phyloP scores from a whole-genome alignment of 192 early-diverging fungal genomes.

The Spinellus fusiger region DNA sequence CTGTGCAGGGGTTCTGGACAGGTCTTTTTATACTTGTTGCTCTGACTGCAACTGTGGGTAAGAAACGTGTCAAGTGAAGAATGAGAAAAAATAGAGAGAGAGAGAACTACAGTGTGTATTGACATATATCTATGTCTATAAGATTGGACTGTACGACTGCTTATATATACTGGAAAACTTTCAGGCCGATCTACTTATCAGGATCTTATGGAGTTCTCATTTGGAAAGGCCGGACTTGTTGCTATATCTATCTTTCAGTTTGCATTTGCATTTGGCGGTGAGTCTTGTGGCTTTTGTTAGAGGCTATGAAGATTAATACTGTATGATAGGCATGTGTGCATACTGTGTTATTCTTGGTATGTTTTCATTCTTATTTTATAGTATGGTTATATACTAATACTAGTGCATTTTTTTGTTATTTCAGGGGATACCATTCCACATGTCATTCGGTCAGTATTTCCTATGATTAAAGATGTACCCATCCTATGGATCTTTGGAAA shows the following conservation, averaged over 20 bases:
- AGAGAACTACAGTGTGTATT: neutral
- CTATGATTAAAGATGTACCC: slow-evolving; percentile 42
- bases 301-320: neutral
- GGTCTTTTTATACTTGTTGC: slow-evolving; percentile 45
- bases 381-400: neutral
- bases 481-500: slow-evolving; percentile 60
- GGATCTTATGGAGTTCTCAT: slow-evolving; percentile 76
- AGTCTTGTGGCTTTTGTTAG: slow-evolving; percentile 10
- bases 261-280: slow-evolving; percentile 89
- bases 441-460: slow-evolving; percentile 69
- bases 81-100: neutral
- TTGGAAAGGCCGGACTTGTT: slow-evolving; percentile 69
- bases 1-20: slow-evolving; percentile 36
- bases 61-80: neutral
- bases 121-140: neutral
- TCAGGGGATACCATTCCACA: slow-evolving; percentile 87
- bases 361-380: slow-evolving; percentile 3
- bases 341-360: slow-evolving; percentile 60
- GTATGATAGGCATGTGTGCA: slow-evolving; percentile 46
- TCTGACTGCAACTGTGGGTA: slow-evolving; percentile 65
- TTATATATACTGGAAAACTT: slow-evolving; percentile 71
- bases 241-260: slow-evolving; percentile 87
- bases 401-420: neutral
- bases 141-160: slow-evolving; percentile 75
- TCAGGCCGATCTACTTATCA: slow-evolving; percentile 78